Evolutionary conservation across 164 flowering plant species (phyloP).

Genomic region (Magnolia kwangsiensis): DNA sequence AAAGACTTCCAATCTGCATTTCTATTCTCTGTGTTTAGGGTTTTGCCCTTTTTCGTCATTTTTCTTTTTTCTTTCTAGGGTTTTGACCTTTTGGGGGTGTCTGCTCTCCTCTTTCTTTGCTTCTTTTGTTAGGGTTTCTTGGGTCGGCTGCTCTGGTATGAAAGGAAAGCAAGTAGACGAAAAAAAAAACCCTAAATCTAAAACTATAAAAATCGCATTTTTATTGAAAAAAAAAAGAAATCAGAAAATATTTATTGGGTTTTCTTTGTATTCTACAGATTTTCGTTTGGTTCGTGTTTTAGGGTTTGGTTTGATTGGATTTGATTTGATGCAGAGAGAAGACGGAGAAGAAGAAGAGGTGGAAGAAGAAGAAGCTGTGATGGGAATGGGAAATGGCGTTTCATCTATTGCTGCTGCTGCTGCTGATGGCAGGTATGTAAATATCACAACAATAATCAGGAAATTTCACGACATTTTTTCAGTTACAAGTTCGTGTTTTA

Average conservation of each 20-base stretch:
- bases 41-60: neutral
- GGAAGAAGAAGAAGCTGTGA: neutral
- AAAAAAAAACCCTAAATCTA: neutral
- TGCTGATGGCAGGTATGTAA: neutral
- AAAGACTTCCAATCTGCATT: neutral
- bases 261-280: neutral
- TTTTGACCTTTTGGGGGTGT: slow-evolving; percentile 10
- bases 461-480: neutral
- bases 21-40: neutral
- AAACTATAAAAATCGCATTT: neutral
- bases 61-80: slow-evolving; percentile 12
- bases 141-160: neutral
- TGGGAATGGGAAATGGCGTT: neutral
- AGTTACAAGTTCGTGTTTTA: neutral
- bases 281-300: neutral
- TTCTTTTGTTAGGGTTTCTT: neutral
- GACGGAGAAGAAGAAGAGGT: neutral
- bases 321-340: neutral
- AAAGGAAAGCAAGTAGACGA: neutral
- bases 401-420: neutral
- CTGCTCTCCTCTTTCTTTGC: neutral
- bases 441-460: neutral
- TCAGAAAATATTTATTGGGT: neutral
- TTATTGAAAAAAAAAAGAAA: too few species aligned
- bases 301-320: neutral